Evolutionary conservation across 2,329 filamentous ascomycete species (phyloP).

Genomic region (Colletotrichum euphorbiae): DNA sequence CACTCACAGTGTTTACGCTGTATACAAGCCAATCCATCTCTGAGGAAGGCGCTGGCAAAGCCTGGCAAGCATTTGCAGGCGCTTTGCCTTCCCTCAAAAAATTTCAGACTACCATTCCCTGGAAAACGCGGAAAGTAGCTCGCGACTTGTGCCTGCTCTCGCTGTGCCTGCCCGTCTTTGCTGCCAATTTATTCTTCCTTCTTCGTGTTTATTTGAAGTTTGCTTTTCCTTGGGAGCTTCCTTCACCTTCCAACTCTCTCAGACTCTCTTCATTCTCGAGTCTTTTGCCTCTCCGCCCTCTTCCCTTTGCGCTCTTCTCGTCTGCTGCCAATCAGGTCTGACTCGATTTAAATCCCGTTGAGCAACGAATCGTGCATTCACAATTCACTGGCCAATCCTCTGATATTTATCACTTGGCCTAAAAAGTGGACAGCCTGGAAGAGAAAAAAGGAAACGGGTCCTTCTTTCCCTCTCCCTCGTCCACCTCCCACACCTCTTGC

Average conservation of each 20-base stretch:
- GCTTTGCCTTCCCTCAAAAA: slow-evolving; percentile 25
- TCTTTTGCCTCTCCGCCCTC: slow-evolving; percentile 40
- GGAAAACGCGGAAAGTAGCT: slow-evolving; percentile 20
- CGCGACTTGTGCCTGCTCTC: slow-evolving; percentile 16
- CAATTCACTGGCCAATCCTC: slow-evolving; percentile 13
- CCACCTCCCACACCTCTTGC: slow-evolving; percentile 22
- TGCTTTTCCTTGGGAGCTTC: slow-evolving; percentile 24
- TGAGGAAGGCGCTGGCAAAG: slow-evolving; percentile 15
- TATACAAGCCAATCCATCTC: slow-evolving; percentile 18
- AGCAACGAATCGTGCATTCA: slow-evolving; percentile 35
- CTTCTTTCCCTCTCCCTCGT: slow-evolving; percentile 8
- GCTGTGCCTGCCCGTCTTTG: slow-evolving; percentile 14
- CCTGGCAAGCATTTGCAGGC: slow-evolving; percentile 13
- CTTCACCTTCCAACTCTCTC: slow-evolving; percentile 18
- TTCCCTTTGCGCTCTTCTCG: neutral
- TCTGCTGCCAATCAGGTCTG: slow-evolving; percentile 10
- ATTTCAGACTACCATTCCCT: slow-evolving; percentile 23
- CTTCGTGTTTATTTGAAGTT: slow-evolving; percentile 29
- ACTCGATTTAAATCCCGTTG: slow-evolving; percentile 37
- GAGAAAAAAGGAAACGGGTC: slow-evolving; percentile 28
- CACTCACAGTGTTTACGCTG: slow-evolving; percentile 30
- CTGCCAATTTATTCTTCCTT: slow-evolving; percentile 39
- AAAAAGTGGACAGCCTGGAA: slow-evolving; percentile 25
- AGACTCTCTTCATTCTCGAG: slow-evolving; percentile 6
- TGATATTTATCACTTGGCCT: slow-evolving; percentile 31